A percentile compares a stretch with the other conserved stretches of the same genome.
Evolutionary conservation across 441 rosid species (phyloP).

Genomic region (Manihot esculenta): DNA sequence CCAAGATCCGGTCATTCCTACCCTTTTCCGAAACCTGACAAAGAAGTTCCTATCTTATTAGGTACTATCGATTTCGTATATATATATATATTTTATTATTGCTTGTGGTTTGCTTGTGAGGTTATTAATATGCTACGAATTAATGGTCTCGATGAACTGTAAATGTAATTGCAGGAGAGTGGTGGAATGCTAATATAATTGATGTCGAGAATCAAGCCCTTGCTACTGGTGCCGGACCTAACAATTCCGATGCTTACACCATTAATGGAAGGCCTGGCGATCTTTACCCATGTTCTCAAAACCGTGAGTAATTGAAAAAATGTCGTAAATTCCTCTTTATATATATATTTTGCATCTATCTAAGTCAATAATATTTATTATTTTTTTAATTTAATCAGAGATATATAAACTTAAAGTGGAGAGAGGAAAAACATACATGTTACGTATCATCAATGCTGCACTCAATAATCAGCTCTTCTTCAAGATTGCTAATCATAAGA

Average conservation of each 20-base stretch:
- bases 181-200: slow-evolving; percentile 79
- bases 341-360: not conserved
- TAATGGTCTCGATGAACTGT: not conserved
- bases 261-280: slow-evolving; percentile 90
- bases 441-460: slow-evolving; percentile 91
- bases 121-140: no score
- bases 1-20: slow-evolving; percentile 57
- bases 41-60: slow-evolving; percentile 63
- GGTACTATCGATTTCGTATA: slow-evolving; percentile 32
- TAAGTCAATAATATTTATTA: not conserved
- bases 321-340: no score
- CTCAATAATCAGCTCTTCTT: slow-evolving; percentile 77
- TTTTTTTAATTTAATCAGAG: slow-evolving; percentile 29
- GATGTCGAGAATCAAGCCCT: slow-evolving; percentile 50
- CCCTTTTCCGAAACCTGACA: slow-evolving; percentile 73
- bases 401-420: slow-evolving; percentile 53
- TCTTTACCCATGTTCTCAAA: slow-evolving; percentile 70
- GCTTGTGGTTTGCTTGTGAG: no score
- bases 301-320: slow-evolving; percentile 37
- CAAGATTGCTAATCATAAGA: slow-evolving; percentile 75
- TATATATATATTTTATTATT: no score
- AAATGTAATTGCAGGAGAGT: slow-evolving; percentile 58
- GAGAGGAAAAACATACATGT: slow-evolving; percentile 63
- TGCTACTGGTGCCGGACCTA: slow-evolving; percentile 55
- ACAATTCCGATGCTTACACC: slow-evolving; percentile 69